Evolutionary conservation across 805 yeast species (phyloP).

Genomic region (Candida awuae): DNA sequence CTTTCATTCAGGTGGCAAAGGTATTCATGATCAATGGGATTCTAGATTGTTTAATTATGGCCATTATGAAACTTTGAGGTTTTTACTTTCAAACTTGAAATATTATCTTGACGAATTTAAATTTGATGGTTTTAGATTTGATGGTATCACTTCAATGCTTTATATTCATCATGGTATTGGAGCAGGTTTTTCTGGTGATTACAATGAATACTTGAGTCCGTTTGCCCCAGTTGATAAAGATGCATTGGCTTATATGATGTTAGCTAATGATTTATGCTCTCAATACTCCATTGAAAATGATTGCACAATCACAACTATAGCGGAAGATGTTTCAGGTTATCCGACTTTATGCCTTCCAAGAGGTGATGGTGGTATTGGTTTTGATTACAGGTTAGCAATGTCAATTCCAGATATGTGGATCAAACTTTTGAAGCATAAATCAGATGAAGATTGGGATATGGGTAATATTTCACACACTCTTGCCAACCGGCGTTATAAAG

Average conservation of each 20-base stretch:
- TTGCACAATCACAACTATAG: constrained; percentile 55
- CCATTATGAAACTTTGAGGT: constrained; percentile 82
- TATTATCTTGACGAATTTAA: constrained; percentile 74
- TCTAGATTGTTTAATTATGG: constrained; percentile 92
- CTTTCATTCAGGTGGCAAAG: constrained; percentile 82
- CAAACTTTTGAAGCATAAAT: constrained; percentile 72
- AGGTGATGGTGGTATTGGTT: constrained; percentile 78
- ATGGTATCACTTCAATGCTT: constrained; percentile 92
- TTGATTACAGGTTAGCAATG: constrained; percentile 91
- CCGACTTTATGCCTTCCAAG: constrained; percentile 85
- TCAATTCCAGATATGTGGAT: constrained; percentile 99
- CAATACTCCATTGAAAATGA: constrained; percentile 34
- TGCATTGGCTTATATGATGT: constrained; percentile 77
- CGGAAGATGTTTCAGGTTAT: constrained; percentile 97
- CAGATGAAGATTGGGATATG: constrained; percentile 89
- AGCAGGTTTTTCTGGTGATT: constrained; percentile 82
- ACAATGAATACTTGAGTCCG: constrained; percentile 79
- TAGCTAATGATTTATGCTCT: constrained; percentile 75
- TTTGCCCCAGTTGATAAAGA: constrained; percentile 75
- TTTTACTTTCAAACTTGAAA: constrained; percentile 74
- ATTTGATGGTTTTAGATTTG: constrained; percentile 94
- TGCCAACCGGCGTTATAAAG: constrained; percentile 82
- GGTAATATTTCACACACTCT: constrained; percentile 71
- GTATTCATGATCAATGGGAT: constrained; percentile 90
- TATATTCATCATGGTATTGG: constrained; percentile 91